A percentile compares a stretch with the other conserved stretches of the same genome.
phyloP scores from a whole-genome alignment of 2,329 filamentous ascomycete genomes.

The Ambrosiella cleistominuta region DNA sequence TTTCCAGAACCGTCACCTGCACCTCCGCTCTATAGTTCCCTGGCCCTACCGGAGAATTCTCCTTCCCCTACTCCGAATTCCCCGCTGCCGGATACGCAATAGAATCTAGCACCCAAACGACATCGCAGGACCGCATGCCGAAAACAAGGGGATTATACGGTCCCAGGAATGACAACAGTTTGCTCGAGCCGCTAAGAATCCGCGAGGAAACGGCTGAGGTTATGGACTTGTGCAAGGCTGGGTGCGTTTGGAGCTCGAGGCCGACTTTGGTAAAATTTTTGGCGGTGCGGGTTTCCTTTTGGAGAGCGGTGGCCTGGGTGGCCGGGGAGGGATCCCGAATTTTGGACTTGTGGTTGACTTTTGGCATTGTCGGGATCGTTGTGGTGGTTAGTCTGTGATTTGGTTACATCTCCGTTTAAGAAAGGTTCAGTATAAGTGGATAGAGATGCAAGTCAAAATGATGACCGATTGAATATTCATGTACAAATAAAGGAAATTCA shows the following conservation, averaged over 20 bases:
- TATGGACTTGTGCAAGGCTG: constrained; percentile 3
- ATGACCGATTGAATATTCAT: too few relatives aligned
- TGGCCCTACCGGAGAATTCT: background rate
- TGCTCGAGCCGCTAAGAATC: background rate
- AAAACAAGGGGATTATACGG: constrained; percentile 39
- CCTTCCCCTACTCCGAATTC: background rate
- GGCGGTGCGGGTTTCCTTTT: constrained; percentile 30
- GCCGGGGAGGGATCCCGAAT: constrained; percentile 12
- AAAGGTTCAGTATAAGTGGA: too few relatives aligned
- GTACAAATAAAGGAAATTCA: too few relatives aligned
- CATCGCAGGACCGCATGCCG: constrained; percentile 45
- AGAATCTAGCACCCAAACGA: constrained; percentile 81
- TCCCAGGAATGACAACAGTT: constrained; percentile 32
- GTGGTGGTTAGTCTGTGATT: background rate
- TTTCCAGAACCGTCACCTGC: background rate
- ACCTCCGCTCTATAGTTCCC: background rate
- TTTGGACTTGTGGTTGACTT: background rate
- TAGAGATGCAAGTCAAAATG: too few relatives aligned
- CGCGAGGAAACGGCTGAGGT: background rate
- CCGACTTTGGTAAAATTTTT: constrained; percentile 34
- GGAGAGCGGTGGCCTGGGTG: constrained; percentile 26
- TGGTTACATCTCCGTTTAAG: too few relatives aligned
- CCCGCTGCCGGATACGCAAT: constrained; percentile 24
- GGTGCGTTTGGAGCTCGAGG: constrained; percentile 24
- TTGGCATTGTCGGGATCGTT: background rate